phyloP scores from a whole-genome alignment of 768 basidiomycete genomes.

The Pilatotrama ljubarskyi region DNA sequence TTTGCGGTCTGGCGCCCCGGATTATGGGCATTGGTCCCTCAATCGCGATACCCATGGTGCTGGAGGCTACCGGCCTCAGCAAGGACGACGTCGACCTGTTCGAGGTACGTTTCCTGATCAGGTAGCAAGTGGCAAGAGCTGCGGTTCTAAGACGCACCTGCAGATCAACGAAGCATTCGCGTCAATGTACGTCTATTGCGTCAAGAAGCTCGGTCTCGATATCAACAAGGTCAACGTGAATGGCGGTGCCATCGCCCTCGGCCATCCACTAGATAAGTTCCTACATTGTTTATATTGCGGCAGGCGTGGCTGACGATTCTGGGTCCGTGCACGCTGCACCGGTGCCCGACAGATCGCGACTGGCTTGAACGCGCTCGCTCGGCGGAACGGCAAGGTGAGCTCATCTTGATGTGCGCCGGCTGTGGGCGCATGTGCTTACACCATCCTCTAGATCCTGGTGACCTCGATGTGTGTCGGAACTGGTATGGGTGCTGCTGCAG shows the following conservation, averaged over 20 bases:
- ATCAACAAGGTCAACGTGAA: conserved; percentile 80
- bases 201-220: conserved; percentile 64
- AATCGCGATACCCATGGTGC: conserved; percentile 77
- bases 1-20: conserved; percentile 74
- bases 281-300: not conserved
- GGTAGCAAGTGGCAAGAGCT: not conserved
- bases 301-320: conserved; percentile 21
- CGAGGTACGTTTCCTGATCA: conserved; percentile 48
- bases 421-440: conserved; percentile 29
- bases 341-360: conserved; percentile 85
- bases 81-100: conserved; percentile 75
- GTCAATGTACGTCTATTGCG: conserved; percentile 74
- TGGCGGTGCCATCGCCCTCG: conserved; percentile 87
- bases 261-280: conserved; percentile 77
- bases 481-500: conserved; percentile 78
- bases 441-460: conserved; percentile 54
- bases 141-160: not conserved
- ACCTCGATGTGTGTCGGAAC: conserved; percentile 89
- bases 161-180: conserved; percentile 94
- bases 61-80: conserved; percentile 65
- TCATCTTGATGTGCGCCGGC: conserved; percentile 13
- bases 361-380: conserved; percentile 71
- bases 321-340: conserved; percentile 60
- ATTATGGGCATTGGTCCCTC: conserved; percentile 89
- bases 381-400: conserved; percentile 66